Conservation (phyloP, 139 green algal genomes). For the Mychonastes homosphaera region DNA sequence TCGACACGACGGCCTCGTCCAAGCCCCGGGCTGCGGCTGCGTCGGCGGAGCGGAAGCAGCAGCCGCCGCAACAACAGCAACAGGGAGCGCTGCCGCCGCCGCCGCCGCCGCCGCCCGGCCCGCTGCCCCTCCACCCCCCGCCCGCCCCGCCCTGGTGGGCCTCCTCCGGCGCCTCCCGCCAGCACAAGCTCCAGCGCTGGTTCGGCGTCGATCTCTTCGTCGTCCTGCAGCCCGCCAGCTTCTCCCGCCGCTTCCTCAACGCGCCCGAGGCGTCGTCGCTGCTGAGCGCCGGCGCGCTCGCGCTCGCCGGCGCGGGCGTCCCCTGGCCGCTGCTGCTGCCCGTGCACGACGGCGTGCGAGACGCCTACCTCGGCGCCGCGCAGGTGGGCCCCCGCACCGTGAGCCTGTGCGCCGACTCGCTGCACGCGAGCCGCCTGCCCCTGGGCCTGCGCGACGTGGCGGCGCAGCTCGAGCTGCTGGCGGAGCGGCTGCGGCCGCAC, state of each 20-base stretch:
- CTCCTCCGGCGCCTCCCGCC: neutral
- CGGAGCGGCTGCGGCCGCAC: conserved; percentile 31
- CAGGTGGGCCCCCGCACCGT: conserved; percentile 17
- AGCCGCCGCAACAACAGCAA: no score
- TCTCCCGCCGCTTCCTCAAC: conserved; percentile 53
- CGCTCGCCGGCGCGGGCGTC: conserved; percentile 27
- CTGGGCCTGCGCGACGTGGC: conserved; percentile 23
- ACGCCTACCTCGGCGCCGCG: conserved; percentile 53
- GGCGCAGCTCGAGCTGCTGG: conserved; percentile 41
- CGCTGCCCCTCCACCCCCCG: neutral
- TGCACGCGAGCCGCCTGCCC: conserved; percentile 41
- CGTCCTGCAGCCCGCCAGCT: conserved; percentile 52
- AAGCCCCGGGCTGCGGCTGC: no score
- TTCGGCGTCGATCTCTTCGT: conserved; percentile 52
- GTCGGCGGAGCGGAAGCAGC: no score
- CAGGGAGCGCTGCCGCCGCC: no score
- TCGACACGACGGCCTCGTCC: no score
- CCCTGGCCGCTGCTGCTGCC: conserved; percentile 58
- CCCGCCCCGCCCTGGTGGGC: conserved; percentile 4
- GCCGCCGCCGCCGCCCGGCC: neutral
- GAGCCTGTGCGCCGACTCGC: conserved; percentile 36
- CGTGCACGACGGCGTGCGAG: conserved; percentile 58
- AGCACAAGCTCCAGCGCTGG: conserved; percentile 64
- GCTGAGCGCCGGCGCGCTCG: conserved; percentile 37
- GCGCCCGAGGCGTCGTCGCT: conserved; percentile 47